Conservation (phyloP, 2,329 filamentous ascomycete genomes). For the Trichoderma harzianum region DNA sequence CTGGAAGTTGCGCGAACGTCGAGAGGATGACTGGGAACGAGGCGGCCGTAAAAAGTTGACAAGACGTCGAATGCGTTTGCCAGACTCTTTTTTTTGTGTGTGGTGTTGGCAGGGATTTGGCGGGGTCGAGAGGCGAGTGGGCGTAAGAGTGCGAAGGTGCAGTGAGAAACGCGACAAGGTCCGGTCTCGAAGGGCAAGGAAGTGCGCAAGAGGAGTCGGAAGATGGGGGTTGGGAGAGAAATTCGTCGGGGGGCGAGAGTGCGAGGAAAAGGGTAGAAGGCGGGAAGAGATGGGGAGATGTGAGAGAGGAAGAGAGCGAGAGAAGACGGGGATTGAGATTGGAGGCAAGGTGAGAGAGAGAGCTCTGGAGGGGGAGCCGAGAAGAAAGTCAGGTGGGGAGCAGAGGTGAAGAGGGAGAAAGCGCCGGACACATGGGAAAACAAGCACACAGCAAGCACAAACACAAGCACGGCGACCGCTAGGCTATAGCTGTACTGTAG, state of each 20-base stretch:
- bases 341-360: slow-evolving; percentile 23
- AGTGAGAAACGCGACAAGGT: slow-evolving; percentile 18
- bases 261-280: slow-evolving; percentile 26
- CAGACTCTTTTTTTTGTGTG: slow-evolving; percentile 30
- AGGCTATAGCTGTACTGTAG: background rate
- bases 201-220: slow-evolving; percentile 21
- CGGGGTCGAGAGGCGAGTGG: slow-evolving; percentile 29
- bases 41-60: background rate
- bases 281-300: slow-evolving; percentile 28
- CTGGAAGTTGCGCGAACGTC: slow-evolving; percentile 1
- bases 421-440: slow-evolving; percentile 20
- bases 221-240: slow-evolving; percentile 25
- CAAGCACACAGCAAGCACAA: background rate
- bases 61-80: slow-evolving; percentile 20
- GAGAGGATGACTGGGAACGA: background rate
- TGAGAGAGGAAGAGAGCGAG: slow-evolving; percentile 26
- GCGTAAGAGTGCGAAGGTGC: slow-evolving; percentile 19
- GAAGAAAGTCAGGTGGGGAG: slow-evolving; percentile 18
- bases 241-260: slow-evolving; percentile 26
- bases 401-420: slow-evolving; percentile 20
- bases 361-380: slow-evolving; percentile 14
- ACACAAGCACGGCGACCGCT: background rate
- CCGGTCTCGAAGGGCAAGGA: slow-evolving; percentile 18
- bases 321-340: slow-evolving; percentile 12
- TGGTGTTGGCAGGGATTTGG: slow-evolving; percentile 32